Percentiles rank a stretch among this genome's conserved stretches.
phyloP scores from a whole-genome alignment of 2,329 filamentous ascomycete species.

The Claviceps monticola region DNA sequence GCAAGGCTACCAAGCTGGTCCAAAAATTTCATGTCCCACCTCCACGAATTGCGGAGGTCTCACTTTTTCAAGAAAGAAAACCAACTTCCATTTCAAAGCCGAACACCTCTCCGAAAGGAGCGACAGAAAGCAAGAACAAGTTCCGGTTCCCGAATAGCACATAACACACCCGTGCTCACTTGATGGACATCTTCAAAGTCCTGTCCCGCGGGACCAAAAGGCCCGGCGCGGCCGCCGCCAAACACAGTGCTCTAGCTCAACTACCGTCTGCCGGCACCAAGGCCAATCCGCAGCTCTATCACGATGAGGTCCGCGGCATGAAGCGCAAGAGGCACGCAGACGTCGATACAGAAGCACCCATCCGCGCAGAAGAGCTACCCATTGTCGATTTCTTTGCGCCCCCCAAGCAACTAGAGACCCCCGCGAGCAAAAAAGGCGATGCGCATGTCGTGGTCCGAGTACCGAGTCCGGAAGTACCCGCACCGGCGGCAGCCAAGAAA shows the following conservation, averaged over 20 bases:
- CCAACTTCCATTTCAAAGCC: neutral
- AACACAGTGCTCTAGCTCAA: conserved; percentile 22
- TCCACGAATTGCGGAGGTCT: neutral
- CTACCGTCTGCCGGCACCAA: conserved; percentile 52
- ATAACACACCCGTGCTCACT: neutral
- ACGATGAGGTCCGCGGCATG: conserved; percentile 37
- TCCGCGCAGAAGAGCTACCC: conserved; percentile 21
- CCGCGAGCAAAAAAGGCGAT: conserved; percentile 18
- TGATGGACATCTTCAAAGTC: conserved; percentile 61
- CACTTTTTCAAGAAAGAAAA: neutral
- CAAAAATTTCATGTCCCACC: conserved; percentile 8
- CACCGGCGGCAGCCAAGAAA: conserved; percentile 15
- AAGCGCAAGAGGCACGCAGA: conserved; percentile 39
- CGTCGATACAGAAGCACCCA: conserved; percentile 20
- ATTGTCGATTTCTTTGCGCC: conserved; percentile 46
- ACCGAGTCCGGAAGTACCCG: conserved; percentile 13
- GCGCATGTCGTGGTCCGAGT: conserved; percentile 12
- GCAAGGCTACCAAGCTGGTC: conserved; percentile 6
- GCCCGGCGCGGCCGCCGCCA: conserved; percentile 14
- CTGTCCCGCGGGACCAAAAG: conserved; percentile 57
- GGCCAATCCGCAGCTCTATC: conserved; percentile 56
- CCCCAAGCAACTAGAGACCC: conserved; percentile 24
- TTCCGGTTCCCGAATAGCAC: neutral
- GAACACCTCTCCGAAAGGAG: neutral
- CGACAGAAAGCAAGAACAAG: neutral